Evolutionary conservation across 2,329 filamentous ascomycete genomes (phyloP).

Genomic region (Pyrenophora tritici-repentis): DNA sequence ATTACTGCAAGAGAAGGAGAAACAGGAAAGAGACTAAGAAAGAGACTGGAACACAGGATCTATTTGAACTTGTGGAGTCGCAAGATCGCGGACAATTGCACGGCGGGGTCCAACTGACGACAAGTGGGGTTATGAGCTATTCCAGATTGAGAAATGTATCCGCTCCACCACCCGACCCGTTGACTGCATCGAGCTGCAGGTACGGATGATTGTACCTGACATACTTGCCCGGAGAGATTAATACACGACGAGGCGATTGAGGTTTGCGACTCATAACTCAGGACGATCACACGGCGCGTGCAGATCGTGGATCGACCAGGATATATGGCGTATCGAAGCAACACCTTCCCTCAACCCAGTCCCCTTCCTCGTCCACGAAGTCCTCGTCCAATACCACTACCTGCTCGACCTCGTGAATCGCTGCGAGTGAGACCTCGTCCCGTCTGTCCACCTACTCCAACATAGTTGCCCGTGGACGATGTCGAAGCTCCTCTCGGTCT

Average conservation of each 20-base stretch:
- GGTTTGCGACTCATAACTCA: background rate
- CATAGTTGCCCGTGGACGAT: conserved; percentile 47
- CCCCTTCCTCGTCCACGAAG: conserved; percentile 42
- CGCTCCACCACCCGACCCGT: conserved; percentile 19
- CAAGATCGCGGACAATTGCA: conserved; percentile 24
- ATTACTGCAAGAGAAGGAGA: background rate
- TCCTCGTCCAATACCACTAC: conserved; percentile 53
- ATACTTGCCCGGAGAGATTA: background rate
- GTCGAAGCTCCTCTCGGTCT: conserved; percentile 39
- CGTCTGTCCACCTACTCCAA: conserved; percentile 51
- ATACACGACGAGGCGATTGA: too few species aligned
- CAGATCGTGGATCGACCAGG: background rate
- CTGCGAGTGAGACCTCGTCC: conserved; percentile 57
- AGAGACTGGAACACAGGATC: conserved; percentile 6
- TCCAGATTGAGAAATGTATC: conserved; percentile 24
- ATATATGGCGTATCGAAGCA: background rate
- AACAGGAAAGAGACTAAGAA: conserved; percentile 4
- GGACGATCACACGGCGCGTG: too few species aligned
- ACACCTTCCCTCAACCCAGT: conserved; percentile 21
- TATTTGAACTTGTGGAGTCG: conserved; percentile 21
- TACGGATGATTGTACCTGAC: conserved; percentile 11
- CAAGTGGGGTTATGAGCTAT: conserved; percentile 30
- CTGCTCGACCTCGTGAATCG: conserved; percentile 51
- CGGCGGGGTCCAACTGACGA: conserved; percentile 28
- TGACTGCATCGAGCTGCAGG: conserved; percentile 24